Base-by-base conservation (phyloP, 805 yeast genomes). In the Candida maris region DNA sequence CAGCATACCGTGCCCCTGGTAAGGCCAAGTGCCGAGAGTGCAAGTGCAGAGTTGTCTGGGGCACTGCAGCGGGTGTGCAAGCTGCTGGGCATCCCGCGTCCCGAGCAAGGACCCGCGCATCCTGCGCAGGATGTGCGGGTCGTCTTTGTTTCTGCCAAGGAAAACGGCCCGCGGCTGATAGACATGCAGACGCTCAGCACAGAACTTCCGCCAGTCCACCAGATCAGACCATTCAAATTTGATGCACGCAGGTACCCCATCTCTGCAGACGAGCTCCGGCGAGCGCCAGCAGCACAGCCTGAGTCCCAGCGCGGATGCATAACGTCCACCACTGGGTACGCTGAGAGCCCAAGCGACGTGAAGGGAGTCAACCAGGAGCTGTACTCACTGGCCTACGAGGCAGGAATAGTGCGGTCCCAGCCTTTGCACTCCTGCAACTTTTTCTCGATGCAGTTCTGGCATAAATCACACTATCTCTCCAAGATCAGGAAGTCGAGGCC, bases 401-500 rank as follows among this genome's bases (percentile, higher is more conserved):
- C 33, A 4, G 42, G 47, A 1, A 3, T 45, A 4, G 25, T 30
- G 3, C 32, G 31, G 6, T 26, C 37, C n/a, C 42, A 37, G 26
- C 22, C 41, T 2, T 18, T 48, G 3, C 46, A 46, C 29, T 30
- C 25, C 7, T 50, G 58, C 30, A 48, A 47, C 17, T 51, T 44
- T 33, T 59, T 59, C 29, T 13, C 31, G 3, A 12, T 58, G 10
- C 19, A 22, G 4, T 62, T 42, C 35, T 53, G 45, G 37, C 57
- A 52, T 12, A 35, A 41, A 13, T 14, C 32, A 1, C 54, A 53
- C 31, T 53, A 36, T 27, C 3, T 56, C 15, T 56, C 57, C 1
- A 43, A 40, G 28, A 46, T 53, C 4, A 36, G 65, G n/a, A 62
- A 62, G 32, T 56, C 65, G 0, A 49, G 41, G 16, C 68, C 68